These are phyloP conservation scores for Wickerhamiella bombiphila DNA, from an alignment of 805 yeast species.

Conservation along the genomic window DNA sequence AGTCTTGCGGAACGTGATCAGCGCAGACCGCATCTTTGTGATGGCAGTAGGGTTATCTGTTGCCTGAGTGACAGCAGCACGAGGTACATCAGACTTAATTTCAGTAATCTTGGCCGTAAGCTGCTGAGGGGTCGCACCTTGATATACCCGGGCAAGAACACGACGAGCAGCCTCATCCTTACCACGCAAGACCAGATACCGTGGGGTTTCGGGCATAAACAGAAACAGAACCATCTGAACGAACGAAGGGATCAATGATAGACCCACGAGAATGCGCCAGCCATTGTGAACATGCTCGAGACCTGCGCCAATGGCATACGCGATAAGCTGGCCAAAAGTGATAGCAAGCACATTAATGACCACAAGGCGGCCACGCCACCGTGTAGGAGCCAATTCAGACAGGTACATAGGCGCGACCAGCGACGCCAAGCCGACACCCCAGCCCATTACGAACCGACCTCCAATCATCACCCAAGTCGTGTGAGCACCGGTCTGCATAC, in stretches of 20 bases:
- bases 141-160: constrained; percentile 52
- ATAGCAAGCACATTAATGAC: constrained; percentile 78
- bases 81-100: constrained; percentile 17
- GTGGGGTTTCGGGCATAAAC: constrained; percentile 91
- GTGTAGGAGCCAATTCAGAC: constrained; percentile 81
- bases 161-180: constrained; percentile 46
- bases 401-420: constrained; percentile 88
- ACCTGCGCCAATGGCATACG: constrained; percentile 60
- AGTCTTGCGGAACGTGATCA: constrained; percentile 19
- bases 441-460: constrained; percentile 88
- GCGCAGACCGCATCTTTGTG: constrained; percentile 14
- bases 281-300: constrained; percentile 59
- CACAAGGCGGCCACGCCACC: constrained; percentile 81
- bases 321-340: constrained; percentile 90
- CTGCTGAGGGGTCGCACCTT: constrained; percentile 45
- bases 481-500: constrained; percentile 66
- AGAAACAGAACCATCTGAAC: constrained; percentile 60
- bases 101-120: constrained; percentile 58
- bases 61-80: constrained; percentile 15
- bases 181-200: constrained; percentile 67
- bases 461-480: constrained; percentile 81
- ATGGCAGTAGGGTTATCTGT: constrained; percentile 11
- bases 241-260: constrained; percentile 77
- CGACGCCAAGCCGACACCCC: constrained; percentile 93
- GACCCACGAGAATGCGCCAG: constrained; percentile 86